Evolutionary conservation across 768 basidiomycete species (phyloP), one percentile per base, ranked within the genome.

Genomic region (Paxillus rubicundulus): DNA sequence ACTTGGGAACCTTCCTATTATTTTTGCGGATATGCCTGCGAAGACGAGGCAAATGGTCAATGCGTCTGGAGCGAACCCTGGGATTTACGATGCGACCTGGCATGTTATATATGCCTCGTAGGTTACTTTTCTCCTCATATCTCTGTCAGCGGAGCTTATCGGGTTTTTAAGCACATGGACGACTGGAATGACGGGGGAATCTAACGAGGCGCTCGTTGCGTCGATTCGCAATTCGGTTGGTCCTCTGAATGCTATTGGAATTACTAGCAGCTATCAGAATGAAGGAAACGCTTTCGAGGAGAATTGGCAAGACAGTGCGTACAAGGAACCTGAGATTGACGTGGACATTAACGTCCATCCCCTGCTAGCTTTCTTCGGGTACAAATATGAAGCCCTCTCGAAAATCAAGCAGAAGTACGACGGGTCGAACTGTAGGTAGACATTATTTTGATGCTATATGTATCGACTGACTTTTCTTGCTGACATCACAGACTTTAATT

Each of bases 41-140:
- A 50, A 40, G 10, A 57, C 46, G 16, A 48, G 34, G 5, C 45
- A 47, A 5, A 54, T 18, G 21, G 49, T 43, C 8, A 54, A 62
- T n/a, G 54, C 52, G 33, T 57, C 61, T 1, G 61, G 51, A 2
- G 61, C 58, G 1, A 62, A 63, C 33, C 61, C 61, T 9, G 58
- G 50, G 17, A 46, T 61, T 5, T 63, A 63, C 17, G 40, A 51
- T 9, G 55, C 58, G 8, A 42, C 62, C 1, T 60, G 55, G 55
- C 53, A 55, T 14, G 51, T 63, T 14, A 30, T 53, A 2, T 57
- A 43, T 28, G 17, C 27, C 1, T 41, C 17, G 55, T 63, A 30
- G 6, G 55, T 54, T 27, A 2, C 42, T 33, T n/a, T 14, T 10
- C 17, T 24, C 16, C 33, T 47, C 7, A 18, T 20, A 9, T 18